phyloP scores from a whole-genome alignment of 2,329 filamentous ascomycete genomes.

The Dendrostoma leiphaemia region DNA sequence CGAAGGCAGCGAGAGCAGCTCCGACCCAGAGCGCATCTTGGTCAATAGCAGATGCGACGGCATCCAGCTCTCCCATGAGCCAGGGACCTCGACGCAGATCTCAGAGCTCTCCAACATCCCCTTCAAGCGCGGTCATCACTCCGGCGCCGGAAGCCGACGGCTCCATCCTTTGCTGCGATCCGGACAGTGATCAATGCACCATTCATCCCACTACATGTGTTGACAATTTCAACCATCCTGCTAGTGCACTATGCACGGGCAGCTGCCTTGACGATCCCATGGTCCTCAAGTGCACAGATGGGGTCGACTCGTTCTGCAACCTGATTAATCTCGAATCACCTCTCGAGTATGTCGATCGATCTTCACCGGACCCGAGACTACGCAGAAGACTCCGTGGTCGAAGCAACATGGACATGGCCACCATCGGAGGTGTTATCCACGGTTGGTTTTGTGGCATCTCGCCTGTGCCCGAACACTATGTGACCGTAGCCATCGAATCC shows the following conservation, averaged over 20 bases:
- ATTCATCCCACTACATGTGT: slow-evolving; percentile 9
- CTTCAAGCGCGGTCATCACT: not conserved
- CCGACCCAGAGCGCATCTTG: too few relatives aligned
- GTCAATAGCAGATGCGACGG: too few relatives aligned
- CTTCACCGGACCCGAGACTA: too few relatives aligned
- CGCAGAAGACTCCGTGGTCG: too few relatives aligned
- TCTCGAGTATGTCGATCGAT: not conserved
- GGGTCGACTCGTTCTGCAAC: not conserved
- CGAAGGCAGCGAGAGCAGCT: not conserved
- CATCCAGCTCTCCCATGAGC: too few relatives aligned
- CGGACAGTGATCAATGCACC: not conserved
- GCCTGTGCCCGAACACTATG: too few relatives aligned
- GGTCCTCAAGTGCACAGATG: slow-evolving; percentile 9
- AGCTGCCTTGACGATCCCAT: slow-evolving; percentile 3
- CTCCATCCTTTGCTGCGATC: slow-evolving; percentile 3
- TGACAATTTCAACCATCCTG: not conserved
- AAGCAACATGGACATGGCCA: too few relatives aligned
- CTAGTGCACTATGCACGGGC: slow-evolving; percentile 3
- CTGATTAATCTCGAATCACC: slow-evolving; percentile 5
- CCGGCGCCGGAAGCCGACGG: not conserved
- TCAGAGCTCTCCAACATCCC: not conserved
- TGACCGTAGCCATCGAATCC: too few relatives aligned
- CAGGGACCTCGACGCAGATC: not conserved
- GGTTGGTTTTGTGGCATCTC: too few relatives aligned
- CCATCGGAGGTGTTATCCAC: too few relatives aligned